Percentiles rank a stretch among this genome's conserved stretches.
Evolutionary conservation across 306 rosid species (phyloP).

Genomic region (Chamaecrista fasciculata): DNA sequence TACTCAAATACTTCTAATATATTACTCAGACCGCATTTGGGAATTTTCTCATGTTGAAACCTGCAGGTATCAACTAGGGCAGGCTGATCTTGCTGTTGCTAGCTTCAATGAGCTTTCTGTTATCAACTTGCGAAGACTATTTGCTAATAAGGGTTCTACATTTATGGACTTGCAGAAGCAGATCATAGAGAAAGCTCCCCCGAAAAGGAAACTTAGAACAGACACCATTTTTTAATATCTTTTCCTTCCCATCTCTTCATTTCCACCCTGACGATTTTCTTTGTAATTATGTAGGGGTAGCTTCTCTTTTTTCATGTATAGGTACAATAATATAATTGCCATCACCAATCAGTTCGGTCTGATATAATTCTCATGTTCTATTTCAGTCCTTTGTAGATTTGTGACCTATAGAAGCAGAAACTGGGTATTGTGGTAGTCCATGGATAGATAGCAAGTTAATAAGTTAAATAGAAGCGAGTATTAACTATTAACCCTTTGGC

Average conservation of each 20-base stretch:
- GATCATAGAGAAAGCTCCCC: slow-evolving; percentile 70
- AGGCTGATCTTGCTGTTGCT: slow-evolving; percentile 98
- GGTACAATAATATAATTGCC: slow-evolving; percentile 19
- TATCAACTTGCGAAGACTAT: slow-evolving; percentile 89
- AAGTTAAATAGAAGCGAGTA: too few relatives aligned
- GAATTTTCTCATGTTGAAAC: slow-evolving; percentile 34
- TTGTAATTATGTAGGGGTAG: slow-evolving; percentile 44
- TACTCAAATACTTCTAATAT: not conserved
- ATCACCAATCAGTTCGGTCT: slow-evolving; percentile 41
- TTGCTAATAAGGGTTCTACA: slow-evolving; percentile 83
- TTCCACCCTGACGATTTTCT: slow-evolving; percentile 9
- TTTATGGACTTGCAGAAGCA: slow-evolving; percentile 94
- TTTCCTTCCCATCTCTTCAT: not conserved
- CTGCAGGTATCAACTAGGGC: slow-evolving; percentile 80
- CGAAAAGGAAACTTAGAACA: slow-evolving; percentile 70
- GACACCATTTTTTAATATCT: slow-evolving; percentile 75
- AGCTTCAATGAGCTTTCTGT: slow-evolving; percentile 87
- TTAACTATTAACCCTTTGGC: too few relatives aligned
- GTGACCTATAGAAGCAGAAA: not conserved
- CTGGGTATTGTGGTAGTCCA: not conserved
- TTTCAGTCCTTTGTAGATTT: not conserved
- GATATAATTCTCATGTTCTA: slow-evolving; percentile 16
- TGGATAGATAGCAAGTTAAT: not conserved
- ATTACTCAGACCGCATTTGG: slow-evolving; percentile 9
- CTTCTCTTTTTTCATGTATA: slow-evolving; percentile 20